A percentile compares a stretch with the other conserved stretches of the same genome.
These are phyloP conservation scores for Cicer judaicum DNA, from an alignment of 306 rosid species.

Conservation along the genomic window DNA sequence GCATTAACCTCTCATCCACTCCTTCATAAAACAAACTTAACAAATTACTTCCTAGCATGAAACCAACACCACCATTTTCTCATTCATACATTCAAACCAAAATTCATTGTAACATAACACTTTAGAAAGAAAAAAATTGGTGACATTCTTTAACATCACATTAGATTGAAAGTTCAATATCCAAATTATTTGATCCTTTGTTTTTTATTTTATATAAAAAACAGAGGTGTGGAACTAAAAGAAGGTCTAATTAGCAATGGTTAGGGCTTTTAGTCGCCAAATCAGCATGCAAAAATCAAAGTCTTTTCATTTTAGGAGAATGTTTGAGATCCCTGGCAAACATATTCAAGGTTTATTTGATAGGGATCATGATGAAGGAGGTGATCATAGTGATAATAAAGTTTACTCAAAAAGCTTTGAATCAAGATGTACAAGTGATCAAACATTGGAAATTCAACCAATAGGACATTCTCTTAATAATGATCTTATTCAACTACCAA, in stretches of 20 bases:
- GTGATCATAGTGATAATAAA: slow-evolving; percentile 33
- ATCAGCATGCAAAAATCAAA: slow-evolving; percentile 61
- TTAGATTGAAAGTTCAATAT: slow-evolving; percentile 41
- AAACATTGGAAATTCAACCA: slow-evolving; percentile 26
- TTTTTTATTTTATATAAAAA: slow-evolving; percentile 15
- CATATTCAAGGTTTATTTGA: slow-evolving; percentile 63
- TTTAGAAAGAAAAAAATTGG: not conserved
- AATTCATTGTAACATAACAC: slow-evolving; percentile 22
- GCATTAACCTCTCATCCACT: slow-evolving; percentile 52
- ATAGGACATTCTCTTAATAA: slow-evolving; percentile 36
- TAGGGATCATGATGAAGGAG: slow-evolving; percentile 45
- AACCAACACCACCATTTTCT: slow-evolving; percentile 38
- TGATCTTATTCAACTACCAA: slow-evolving; percentile 36
- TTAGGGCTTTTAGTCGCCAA: slow-evolving; percentile 60
- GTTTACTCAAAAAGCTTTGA: slow-evolving; percentile 45
- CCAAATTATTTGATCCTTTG: slow-evolving; percentile 30
- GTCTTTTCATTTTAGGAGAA: slow-evolving; percentile 73
- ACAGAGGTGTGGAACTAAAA: slow-evolving; percentile 34
- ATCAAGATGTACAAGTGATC: not conserved
- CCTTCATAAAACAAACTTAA: slow-evolving; percentile 48
- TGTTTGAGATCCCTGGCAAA: slow-evolving; percentile 70
- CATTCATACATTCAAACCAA: slow-evolving; percentile 49
- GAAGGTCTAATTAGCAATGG: slow-evolving; percentile 58
- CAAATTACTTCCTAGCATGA: slow-evolving; percentile 20
- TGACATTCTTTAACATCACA: slow-evolving; percentile 30